These are phyloP conservation scores for Candida tammaniensis DNA, from an alignment of 805 yeast species.

Conservation along the genomic window DNA sequence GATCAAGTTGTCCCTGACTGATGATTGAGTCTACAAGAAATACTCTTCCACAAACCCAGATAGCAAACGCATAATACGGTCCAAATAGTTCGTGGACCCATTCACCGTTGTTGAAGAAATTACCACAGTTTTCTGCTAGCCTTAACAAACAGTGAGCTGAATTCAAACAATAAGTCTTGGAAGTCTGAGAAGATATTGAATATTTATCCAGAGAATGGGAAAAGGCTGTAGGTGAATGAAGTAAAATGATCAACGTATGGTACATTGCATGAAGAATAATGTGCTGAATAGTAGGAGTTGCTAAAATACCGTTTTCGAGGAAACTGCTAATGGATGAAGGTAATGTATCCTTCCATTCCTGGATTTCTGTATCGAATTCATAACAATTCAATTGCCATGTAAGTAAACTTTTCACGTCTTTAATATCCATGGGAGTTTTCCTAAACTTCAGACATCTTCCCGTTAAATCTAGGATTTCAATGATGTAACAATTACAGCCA, in stretches of 20 bases:
- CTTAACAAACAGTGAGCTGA: conserved; percentile 11
- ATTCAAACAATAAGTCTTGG: conserved; percentile 12
- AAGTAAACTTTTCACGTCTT: conserved; percentile 14
- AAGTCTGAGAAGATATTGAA: conserved; percentile 14
- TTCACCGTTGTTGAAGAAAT: conserved; percentile 5
- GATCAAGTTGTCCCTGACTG: conserved; percentile 9
- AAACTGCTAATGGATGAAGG: conserved; percentile 9
- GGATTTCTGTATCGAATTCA: conserved; percentile 14
- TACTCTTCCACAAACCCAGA: conserved; percentile 18
- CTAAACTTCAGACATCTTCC: conserved; percentile 12
- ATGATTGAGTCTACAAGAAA: conserved; percentile 13
- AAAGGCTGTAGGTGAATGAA: conserved; percentile 16
- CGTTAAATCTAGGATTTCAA: conserved; percentile 14
- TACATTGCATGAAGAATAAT: conserved; percentile 15
- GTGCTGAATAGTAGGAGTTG: conserved; percentile 6
- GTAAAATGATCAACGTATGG: conserved; percentile 15
- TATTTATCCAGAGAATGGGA: conserved; percentile 14
- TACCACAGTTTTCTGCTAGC: conserved; percentile 9
- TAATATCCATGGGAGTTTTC: conserved; percentile 14
- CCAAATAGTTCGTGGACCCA: conserved; percentile 15
- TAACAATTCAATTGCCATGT: conserved; percentile 17
- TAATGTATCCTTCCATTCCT: conserved; percentile 13
- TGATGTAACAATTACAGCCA: conserved; percentile 11
- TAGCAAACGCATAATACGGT: conserved; percentile 17
- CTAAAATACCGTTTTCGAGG: conserved; percentile 7